Conservation (phyloP, 306 rosid species). For the Herpetospermum pedunculosum region DNA sequence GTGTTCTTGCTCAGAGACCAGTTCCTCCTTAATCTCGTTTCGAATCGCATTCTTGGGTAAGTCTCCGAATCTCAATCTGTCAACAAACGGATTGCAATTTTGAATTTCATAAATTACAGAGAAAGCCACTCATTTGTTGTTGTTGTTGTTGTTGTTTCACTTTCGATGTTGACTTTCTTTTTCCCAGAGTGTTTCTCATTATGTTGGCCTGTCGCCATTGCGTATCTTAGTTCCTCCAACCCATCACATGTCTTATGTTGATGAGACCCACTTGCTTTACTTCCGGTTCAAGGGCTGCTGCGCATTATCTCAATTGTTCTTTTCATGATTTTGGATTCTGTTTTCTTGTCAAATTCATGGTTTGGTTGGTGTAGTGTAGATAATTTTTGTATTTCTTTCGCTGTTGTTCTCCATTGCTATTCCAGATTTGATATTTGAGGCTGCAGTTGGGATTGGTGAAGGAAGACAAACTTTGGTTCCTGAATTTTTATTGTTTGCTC, state of each 20-base stretch:
- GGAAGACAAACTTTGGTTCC: not conserved
- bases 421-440: conserved; percentile 26
- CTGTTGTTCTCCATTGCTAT: conserved; percentile 17
- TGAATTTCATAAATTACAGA: conserved; percentile 16
- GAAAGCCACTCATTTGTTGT: conserved; percentile 23
- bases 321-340: not conserved
- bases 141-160: conserved; percentile 39
- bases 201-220: conserved; percentile 51
- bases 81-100: not conserved
- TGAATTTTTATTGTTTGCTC: conserved; percentile 15
- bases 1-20: conserved; percentile 18
- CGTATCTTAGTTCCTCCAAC: conserved; percentile 38
- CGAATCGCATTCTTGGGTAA: conserved; percentile 38
- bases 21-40: conserved; percentile 1
- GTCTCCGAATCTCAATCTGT: conserved; percentile 31
- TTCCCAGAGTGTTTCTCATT: conserved; percentile 5
- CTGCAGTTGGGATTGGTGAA: conserved; percentile 10
- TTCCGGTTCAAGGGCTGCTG: conserved; percentile 47
- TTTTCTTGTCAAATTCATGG: conserved; percentile 18
- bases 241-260: conserved; percentile 11
- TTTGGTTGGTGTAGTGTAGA: conserved; percentile 8
- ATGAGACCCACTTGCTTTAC: conserved; percentile 33
- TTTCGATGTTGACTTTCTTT: conserved; percentile 27
- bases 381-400: conserved; percentile 5
- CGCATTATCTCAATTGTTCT: conserved; percentile 25